Evolutionary conservation across 2,329 filamentous ascomycete genomes (phyloP).

Genomic region (Elsinoe australis): DNA sequence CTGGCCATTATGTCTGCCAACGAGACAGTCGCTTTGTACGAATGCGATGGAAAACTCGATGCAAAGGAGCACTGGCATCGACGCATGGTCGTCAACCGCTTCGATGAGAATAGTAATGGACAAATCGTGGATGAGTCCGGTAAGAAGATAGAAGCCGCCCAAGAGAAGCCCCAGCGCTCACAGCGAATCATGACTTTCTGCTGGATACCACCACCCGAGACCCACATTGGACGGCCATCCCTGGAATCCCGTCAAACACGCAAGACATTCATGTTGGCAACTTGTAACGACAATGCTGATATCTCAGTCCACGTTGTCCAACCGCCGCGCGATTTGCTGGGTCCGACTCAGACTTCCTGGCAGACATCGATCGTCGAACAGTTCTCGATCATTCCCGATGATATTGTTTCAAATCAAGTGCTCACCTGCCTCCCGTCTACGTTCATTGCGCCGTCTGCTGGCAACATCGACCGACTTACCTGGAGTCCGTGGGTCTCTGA

Average conservation of each 20-base stretch:
- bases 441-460: background rate
- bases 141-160: too few relatives aligned
- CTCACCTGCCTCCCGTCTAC: background rate
- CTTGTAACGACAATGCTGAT: conserved; percentile 38
- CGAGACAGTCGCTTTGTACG: conserved; percentile 50
- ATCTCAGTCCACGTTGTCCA: conserved; percentile 32
- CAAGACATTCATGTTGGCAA: conserved; percentile 35
- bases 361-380: background rate
- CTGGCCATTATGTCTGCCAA: conserved; percentile 52
- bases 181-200: conserved; percentile 6
- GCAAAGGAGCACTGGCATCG: conserved; percentile 45
- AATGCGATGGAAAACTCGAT: conserved; percentile 37
- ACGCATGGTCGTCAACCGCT: conserved; percentile 47
- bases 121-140: too few relatives aligned
- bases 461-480: conserved; percentile 29
- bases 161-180: background rate
- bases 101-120: too few relatives aligned
- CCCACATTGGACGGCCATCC: background rate
- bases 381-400: background rate
- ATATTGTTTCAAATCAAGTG: background rate
- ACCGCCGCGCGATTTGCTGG: conserved; percentile 32
- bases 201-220: conserved; percentile 7
- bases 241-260: background rate
- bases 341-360: conserved; percentile 20
- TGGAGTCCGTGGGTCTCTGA: conserved; percentile 35